Base-by-base conservation (phyloP, 257 asterid genomes). In the Fraxinus excelsior region DNA sequence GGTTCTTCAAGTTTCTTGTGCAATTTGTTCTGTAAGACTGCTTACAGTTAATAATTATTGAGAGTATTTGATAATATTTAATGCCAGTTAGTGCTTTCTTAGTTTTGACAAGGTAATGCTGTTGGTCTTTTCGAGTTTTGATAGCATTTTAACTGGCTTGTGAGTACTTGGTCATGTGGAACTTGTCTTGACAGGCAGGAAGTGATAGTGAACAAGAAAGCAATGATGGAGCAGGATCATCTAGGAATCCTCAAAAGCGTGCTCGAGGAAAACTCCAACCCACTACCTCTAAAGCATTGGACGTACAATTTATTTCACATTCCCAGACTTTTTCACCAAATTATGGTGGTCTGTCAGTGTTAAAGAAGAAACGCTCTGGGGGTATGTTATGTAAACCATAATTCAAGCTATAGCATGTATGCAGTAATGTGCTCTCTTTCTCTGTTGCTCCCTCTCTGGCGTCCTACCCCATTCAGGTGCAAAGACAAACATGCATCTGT, bases 121-220 rank as follows among this genome's bases (percentile, higher is more conserved):
- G 44, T 70, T 38, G 44, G 31, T 67, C 72, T 62, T 18, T 68
- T 80, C 1, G 58, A 67, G 16, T 76, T 37, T 76, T 53, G 62
- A 74, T 8, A 5, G 69, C 35, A 77, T 31, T 60, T 7, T 71
- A 28, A 73, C 72, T 89, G 91, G 80, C 78, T 72, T 38, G 79
- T 77, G 74, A 19, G 46, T 70, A n/a, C 72, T 81, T 58, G 31
- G 77, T 42, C 77, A 28, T 81, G 60, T 81, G 73, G 82, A 40
- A 64, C 76, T 72, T 81, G 85, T 76, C 69, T 75, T 85, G 79
- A 83, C 91, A 94, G 97, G 97, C 83, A 72, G 93, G 89, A 82
- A 91, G 94, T 76, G 96, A 91, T 76, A 89, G 96, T 81, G 98
- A 91, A 65, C 94, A 88, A 82, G 99, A 95, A 84, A 91, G 92